Evolutionary conservation across 371 early-diverging fungal genomes (phyloP), one percentile per base, ranked within the genome.

Genomic region (Smittium mucronatum): DNA sequence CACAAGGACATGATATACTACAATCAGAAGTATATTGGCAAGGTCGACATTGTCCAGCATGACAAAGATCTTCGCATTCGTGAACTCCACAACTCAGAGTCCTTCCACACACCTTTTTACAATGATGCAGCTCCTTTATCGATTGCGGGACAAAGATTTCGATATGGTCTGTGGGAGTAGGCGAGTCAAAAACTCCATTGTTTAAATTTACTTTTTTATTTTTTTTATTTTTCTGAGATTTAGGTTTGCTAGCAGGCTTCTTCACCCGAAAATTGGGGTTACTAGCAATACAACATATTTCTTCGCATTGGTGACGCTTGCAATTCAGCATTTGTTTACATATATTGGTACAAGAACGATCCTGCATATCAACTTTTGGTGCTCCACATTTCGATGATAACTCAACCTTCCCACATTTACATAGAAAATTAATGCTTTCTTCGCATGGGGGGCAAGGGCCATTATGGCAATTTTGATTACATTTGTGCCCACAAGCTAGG

Each of bases 371-470:
- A 36, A 77, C 68, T 2, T 75, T 69, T n/a, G 60, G 28, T 32
- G 71, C 65, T 29, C 71, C 70, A 71, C 90, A 91, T 5, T 76
- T 73, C 0, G 79, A 75, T 71, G 79, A 72, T 65, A 82, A 79
- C 2, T 76, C 74, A 0, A 81, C 81, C 2, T 83, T 75, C 34
- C 85, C 86, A 75, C 92, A 92, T 15, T 83, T 82, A 73, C 92
- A 92, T 33, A 80, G 75, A 1, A 85, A 77, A 31, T 76, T 70
- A 2, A 87, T 81, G 0, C 29, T 28, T 33, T 78, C 72, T 36
- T 74, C 69, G 70, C 92, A 92, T 30, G 89, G 88, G 16, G 84
- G 75, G 71, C 94, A 94, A 2, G 75, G 75, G 1, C 91, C 93
- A 0, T 76, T 64, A 77, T 94, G 95, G 70, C 95, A 94, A 47